Conservation (phyloP, 768 basidiomycete genomes). For the Leccinum imitatum region DNA sequence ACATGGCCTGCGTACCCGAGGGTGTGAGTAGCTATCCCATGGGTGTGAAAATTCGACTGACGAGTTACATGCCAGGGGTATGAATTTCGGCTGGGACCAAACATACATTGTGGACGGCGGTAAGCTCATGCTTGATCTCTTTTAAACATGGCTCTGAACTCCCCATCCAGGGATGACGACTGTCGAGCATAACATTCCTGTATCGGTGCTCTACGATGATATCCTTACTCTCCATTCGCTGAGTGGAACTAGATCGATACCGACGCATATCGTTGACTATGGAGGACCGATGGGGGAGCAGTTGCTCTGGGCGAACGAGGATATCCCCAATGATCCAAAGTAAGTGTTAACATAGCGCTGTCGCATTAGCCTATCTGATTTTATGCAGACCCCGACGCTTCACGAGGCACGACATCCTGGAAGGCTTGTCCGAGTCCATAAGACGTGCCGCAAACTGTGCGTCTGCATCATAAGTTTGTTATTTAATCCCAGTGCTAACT, state of each 20-base stretch:
- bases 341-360: slow-evolving; percentile 27
- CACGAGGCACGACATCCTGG: slow-evolving; percentile 62
- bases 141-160: background rate
- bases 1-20: slow-evolving; percentile 73
- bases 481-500: background rate
- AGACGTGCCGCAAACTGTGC: slow-evolving; percentile 58
- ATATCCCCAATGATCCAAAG: slow-evolving; percentile 71
- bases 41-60: background rate
- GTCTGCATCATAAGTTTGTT: slow-evolving; percentile 16
- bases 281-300: slow-evolving; percentile 71
- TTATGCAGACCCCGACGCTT: slow-evolving; percentile 56
- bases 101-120: slow-evolving; percentile 72
- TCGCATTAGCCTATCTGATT: background rate
- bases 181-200: slow-evolving; percentile 67
- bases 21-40: slow-evolving; percentile 40
- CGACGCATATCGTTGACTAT: slow-evolving; percentile 76
- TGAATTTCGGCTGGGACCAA: slow-evolving; percentile 78
- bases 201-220: slow-evolving; percentile 66
- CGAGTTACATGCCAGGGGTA: slow-evolving; percentile 39
- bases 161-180: slow-evolving; percentile 65
- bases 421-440: slow-evolving; percentile 58
- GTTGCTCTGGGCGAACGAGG: slow-evolving; percentile 61
- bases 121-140: slow-evolving; percentile 23
- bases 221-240: slow-evolving; percentile 57
- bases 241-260: slow-evolving; percentile 72